Conservation (phyloP, 2,329 filamentous ascomycete genomes). For the Cordyceps pruinosa region DNA sequence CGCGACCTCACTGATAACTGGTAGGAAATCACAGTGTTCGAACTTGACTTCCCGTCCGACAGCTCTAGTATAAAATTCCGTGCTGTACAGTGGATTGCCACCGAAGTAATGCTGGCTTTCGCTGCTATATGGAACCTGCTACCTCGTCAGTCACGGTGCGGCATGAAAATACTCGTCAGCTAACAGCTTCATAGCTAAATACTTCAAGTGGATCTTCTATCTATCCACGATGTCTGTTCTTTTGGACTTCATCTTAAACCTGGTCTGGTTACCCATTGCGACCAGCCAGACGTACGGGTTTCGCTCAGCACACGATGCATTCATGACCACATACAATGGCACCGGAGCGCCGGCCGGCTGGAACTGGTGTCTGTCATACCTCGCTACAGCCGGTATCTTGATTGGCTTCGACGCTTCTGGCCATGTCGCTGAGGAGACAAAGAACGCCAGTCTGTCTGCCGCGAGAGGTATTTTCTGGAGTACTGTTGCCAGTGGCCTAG, state of each 20-base stretch:
- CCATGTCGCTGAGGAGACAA: conserved; percentile 55
- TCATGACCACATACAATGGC: conserved; percentile 54
- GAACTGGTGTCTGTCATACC: conserved; percentile 58
- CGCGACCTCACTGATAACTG: background rate
- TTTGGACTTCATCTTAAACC: conserved; percentile 51
- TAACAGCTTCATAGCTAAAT: conserved; percentile 27
- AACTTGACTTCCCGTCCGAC: conserved; percentile 48
- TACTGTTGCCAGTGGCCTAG: conserved; percentile 48
- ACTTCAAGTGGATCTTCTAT: conserved; percentile 44
- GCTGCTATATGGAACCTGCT: conserved; percentile 43
- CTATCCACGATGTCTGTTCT: conserved; percentile 43
- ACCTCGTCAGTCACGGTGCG: conserved; percentile 35
- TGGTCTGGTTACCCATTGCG: conserved; percentile 55
- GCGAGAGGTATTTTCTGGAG: conserved; percentile 55
- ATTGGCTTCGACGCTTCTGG: conserved; percentile 57
- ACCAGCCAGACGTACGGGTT: conserved; percentile 50
- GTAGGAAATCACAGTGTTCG: conserved; percentile 51
- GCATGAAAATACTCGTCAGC: background rate
- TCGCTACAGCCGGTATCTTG: conserved; percentile 52
- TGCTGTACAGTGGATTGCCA: conserved; percentile 54
- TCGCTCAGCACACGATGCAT: conserved; percentile 50
- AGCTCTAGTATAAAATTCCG: conserved; percentile 48
- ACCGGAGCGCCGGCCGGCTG: conserved; percentile 48
- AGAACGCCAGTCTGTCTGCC: conserved; percentile 48
- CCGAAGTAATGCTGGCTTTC: conserved; percentile 44